Conservation (phyloP, 2,329 filamentous ascomycete species). For the Trichoderma sp. region DNA sequence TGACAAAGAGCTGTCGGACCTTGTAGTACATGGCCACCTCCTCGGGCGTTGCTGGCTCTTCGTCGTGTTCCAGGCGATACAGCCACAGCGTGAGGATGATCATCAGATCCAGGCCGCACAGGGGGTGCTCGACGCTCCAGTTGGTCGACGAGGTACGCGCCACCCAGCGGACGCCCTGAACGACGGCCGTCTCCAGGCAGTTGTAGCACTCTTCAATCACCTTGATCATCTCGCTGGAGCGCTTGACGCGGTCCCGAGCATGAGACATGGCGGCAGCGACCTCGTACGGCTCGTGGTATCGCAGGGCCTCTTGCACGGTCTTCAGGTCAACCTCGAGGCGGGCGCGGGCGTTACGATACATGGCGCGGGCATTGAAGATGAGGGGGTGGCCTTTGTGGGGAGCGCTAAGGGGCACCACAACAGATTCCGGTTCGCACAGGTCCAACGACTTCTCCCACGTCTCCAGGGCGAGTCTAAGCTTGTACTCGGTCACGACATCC, state of each 20-base stretch:
- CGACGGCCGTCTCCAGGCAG: constrained; percentile 92
- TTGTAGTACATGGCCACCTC: constrained; percentile 90
- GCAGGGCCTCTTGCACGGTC: constrained; percentile 89
- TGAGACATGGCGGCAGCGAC: constrained; percentile 96
- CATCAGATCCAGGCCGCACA: constrained; percentile 95
- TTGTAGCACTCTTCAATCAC: constrained; percentile 97
- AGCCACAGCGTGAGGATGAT: constrained; percentile 97
- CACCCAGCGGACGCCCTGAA: constrained; percentile 95
- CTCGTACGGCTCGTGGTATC: constrained; percentile 96
- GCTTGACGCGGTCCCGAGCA: constrained; percentile 88
- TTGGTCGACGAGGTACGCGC: constrained; percentile 97
- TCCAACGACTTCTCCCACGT: constrained; percentile 99
- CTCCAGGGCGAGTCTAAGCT: constrained; percentile 88
- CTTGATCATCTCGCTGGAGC: constrained; percentile 96
- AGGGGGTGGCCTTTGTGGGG: constrained; percentile 95
- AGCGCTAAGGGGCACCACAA: constrained; percentile 83
- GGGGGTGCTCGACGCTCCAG: constrained; percentile 97
- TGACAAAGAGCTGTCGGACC: constrained; percentile 83
- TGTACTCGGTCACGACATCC: constrained; percentile 97
- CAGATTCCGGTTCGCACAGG: constrained; percentile 85
- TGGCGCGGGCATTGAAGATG: constrained; percentile 96
- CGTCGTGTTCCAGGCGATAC: constrained; percentile 98
- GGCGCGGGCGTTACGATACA: constrained; percentile 90
- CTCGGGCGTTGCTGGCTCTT: constrained; percentile 81
- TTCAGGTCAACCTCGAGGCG: constrained; percentile 94